phyloP scores from a whole-genome alignment of 2,329 filamentous ascomycete genomes.

The Neonectria hederae region DNA sequence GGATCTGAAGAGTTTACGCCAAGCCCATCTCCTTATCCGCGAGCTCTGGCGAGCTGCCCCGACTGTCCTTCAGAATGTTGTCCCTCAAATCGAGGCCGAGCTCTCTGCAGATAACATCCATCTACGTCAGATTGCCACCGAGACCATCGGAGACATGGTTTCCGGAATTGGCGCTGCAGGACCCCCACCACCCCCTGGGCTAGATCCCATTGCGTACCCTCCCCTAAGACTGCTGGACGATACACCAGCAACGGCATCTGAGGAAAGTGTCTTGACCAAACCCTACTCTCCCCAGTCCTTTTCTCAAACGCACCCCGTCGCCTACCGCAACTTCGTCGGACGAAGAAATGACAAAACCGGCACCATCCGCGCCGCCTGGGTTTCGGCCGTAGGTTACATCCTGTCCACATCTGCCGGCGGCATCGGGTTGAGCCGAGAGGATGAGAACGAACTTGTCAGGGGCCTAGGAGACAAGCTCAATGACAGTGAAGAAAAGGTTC shows the following conservation, averaged over 20 bases:
- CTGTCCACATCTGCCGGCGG: conserved; percentile 90
- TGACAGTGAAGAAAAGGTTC: conserved; percentile 90
- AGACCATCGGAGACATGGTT: conserved; percentile 94
- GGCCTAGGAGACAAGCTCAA: conserved; percentile 82
- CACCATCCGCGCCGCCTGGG: conserved; percentile 86
- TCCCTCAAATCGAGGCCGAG: conserved; percentile 93
- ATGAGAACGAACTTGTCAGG: conserved; percentile 79
- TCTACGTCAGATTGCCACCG: conserved; percentile 86
- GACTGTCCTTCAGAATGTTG: conserved; percentile 87
- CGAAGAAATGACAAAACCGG: conserved; percentile 88
- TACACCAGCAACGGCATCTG: conserved; percentile 52
- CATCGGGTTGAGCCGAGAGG: conserved; percentile 84
- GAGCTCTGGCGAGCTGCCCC: conserved; percentile 95
- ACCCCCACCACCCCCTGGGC: conserved; percentile 73
- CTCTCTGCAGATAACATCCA: conserved; percentile 89
- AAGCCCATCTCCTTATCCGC: conserved; percentile 87
- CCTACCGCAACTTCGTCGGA: conserved; percentile 86
- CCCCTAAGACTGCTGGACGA: conserved; percentile 73
- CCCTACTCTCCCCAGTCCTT: conserved; percentile 92
- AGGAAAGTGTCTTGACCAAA: conserved; percentile 75
- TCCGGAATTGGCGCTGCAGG: conserved; percentile 93
- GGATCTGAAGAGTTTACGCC: conserved; percentile 86
- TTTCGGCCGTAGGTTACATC: conserved; percentile 83
- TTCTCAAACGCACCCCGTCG: conserved; percentile 78
- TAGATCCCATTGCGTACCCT: conserved; percentile 90